Base-by-base conservation (phyloP, 495 filamentous ascomycete species). In the Cercophora samala region DNA sequence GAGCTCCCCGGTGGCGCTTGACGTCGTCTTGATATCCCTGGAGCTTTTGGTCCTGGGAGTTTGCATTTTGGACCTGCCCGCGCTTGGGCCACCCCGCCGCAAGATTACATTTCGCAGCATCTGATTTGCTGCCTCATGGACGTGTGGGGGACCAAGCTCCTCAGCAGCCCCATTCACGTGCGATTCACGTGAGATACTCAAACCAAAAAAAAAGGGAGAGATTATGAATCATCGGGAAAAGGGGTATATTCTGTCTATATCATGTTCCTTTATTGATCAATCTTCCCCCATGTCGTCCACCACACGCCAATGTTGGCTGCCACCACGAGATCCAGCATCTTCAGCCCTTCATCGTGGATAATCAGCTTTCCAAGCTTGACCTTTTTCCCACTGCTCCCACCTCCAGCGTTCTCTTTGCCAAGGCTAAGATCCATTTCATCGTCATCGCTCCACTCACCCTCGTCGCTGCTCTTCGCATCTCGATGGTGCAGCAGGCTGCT, bases 361-460 rank as follows among this genome's bases (percentile, higher is more conserved):
- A 99, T 90, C 64, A 97, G 74, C 78, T 97, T 99, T 1, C 94
- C 94, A 72, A 99, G 81, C 78, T 98, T 97, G 0, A 91, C 94
- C 68, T 91, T 87, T 73, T 90, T 93, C 1, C 93, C 93, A 56
- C 87, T 83, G 72, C 91, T 89, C 0, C 92, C 93, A 22, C 93
- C 93, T 0, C 92, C 93, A 0, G 93, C 84, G 60, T 80, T 82
- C 76, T 97, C 93, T 66, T 85, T 84, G 0, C 91, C 93, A 3
- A 96, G 81, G 13, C 85, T 89, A 3, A 96, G 72, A 72, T 93
- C 90, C 58, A 95, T 74, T 3, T 77, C 73, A 23, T 79, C 71
- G 21, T 76, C 65, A 18, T 67, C 65, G 6, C 60, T 60, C 6
- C 66, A 61, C 11, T 76, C 75, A 19, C 81, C 76, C 0, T 78